phyloP scores from a whole-genome alignment of 1,284 basidiomycete genomes.

The Puccinia hordei region DNA sequence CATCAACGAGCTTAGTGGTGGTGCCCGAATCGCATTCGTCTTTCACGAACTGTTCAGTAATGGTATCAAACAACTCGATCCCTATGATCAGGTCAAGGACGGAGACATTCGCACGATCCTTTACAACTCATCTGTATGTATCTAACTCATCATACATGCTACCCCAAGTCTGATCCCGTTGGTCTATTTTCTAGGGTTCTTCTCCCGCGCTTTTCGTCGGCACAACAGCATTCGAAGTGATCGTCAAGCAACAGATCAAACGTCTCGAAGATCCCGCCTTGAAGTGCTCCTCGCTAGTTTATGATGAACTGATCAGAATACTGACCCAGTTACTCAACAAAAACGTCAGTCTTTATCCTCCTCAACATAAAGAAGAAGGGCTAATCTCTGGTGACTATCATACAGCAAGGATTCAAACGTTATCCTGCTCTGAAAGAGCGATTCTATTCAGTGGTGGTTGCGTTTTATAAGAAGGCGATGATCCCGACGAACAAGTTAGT shows the following conservation, averaged over 20 bases:
- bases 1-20: constrained; percentile 91
- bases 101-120: constrained; percentile 92
- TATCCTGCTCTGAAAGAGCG: constrained; percentile 91
- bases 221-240: constrained; percentile 93
- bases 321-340: constrained; percentile 83
- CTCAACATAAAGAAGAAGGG: background rate
- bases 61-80: constrained; percentile 91
- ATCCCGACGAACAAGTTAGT: constrained; percentile 91
- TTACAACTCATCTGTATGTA: constrained; percentile 88
- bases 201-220: constrained; percentile 95
- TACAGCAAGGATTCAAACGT: constrained; percentile 86
- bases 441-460: constrained; percentile 90
- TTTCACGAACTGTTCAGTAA: constrained; percentile 98
- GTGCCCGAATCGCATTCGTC: constrained; percentile 95
- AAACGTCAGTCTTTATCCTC: constrained; percentile 67
- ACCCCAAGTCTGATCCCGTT: background rate
- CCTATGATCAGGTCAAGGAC: constrained; percentile 97
- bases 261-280: constrained; percentile 88
- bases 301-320: constrained; percentile 95
- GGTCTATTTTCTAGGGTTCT: constrained; percentile 69
- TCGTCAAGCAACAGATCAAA: constrained; percentile 98
- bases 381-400: constrained; percentile 29
- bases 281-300: constrained; percentile 90
- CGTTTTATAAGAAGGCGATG: constrained; percentile 94
- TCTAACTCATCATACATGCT: background rate